Percentiles rank a stretch among this genome's conserved stretches.
phyloP scores from a whole-genome alignment of 306 rosid species.

The Prunus fruticosa region DNA sequence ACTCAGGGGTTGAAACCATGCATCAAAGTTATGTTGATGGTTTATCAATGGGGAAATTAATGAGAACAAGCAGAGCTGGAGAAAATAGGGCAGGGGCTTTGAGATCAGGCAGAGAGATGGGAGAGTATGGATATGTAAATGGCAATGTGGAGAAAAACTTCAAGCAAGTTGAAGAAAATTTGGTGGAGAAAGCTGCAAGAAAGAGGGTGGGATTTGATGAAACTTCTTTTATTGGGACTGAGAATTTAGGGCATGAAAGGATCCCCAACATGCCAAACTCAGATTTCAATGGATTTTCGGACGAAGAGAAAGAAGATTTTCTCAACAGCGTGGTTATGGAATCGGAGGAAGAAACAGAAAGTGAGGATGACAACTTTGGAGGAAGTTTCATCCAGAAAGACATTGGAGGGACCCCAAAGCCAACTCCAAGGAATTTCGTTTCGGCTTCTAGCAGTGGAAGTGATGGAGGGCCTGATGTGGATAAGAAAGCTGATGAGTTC shows the following conservation, averaged over 20 bases:
- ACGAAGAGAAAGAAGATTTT: constrained; percentile 37
- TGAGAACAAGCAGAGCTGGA: constrained; percentile 26
- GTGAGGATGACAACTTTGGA: constrained; percentile 39
- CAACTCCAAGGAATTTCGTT: constrained; percentile 21
- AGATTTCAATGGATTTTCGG: constrained; percentile 16
- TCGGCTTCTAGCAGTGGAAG: constrained; percentile 12
- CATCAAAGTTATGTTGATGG: constrained; percentile 31
- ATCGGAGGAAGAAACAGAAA: constrained; percentile 54
- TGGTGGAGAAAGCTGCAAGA: constrained; percentile 17
- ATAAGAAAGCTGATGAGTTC: constrained; percentile 95
- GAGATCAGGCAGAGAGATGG: neutral
- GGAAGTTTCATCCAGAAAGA: constrained; percentile 14
- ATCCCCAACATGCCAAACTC: constrained; percentile 5
- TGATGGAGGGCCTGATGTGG: constrained; percentile 89
- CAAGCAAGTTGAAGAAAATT: constrained; percentile 18
- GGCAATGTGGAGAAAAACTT: constrained; percentile 16
- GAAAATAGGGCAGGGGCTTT: constrained; percentile 5
- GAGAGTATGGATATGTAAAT: too few relatives aligned
- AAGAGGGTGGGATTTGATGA: constrained; percentile 19
- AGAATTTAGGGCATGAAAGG: constrained; percentile 22
- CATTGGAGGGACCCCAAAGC: constrained; percentile 8
- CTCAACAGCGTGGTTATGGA: constrained; percentile 42
- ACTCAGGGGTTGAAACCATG: constrained; percentile 25
- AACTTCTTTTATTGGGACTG: constrained; percentile 4
- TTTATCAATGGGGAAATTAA: constrained; percentile 21